Evolutionary conservation across 768 basidiomycete species (phyloP), one percentile per base, ranked within the genome.

Genomic region (Rhodosporidiobolus odoratus): DNA sequence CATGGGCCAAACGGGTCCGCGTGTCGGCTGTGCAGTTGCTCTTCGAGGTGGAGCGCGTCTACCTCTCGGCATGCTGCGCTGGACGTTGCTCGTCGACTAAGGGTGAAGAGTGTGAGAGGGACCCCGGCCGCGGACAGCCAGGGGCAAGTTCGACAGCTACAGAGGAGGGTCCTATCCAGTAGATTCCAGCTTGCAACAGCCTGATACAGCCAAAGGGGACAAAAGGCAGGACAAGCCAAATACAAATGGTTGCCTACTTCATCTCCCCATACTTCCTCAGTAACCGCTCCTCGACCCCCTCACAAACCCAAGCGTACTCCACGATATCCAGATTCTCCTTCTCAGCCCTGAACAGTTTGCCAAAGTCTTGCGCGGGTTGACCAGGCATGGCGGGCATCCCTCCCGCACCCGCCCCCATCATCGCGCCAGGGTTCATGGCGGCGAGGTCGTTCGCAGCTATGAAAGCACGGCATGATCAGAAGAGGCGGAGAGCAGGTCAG

Each of bases 291-390:
- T 82, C 82, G 19, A 82, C 76, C 6, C 81, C 82, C 1, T 82
- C 80, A 34, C 80, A 78, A 15, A 78, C 80, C 79, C 80, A 82
- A 34, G 68, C 62, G 58, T 82, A 81, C 74, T 79, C 75, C 27
- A 69, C 86, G 75, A 98, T 88, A 74, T 92, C 90, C 27, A 99
- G 85, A 79, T 96, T 95, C 79, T 98, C 95, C 71, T 83, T 84
- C 80, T 99, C 96, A 10, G 87, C 87, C 75, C 90, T 90, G 84
- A 93, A 93, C 48, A 97, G 79, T 79, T 98, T 98, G 76, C 82
- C 84, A 79, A 85, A 93, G 78, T 98, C 95, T 77, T 92, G 92
- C 54, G 86, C 85, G 57, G 85, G 88, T 13, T 76, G 79, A 38
- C 77, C 80, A 9, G 77, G 75, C 75, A 75, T 76, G 41, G 68